Base-by-base conservation (phyloP, 2,329 filamentous ascomycete species). In the Colletotrichum sansevieriae region DNA sequence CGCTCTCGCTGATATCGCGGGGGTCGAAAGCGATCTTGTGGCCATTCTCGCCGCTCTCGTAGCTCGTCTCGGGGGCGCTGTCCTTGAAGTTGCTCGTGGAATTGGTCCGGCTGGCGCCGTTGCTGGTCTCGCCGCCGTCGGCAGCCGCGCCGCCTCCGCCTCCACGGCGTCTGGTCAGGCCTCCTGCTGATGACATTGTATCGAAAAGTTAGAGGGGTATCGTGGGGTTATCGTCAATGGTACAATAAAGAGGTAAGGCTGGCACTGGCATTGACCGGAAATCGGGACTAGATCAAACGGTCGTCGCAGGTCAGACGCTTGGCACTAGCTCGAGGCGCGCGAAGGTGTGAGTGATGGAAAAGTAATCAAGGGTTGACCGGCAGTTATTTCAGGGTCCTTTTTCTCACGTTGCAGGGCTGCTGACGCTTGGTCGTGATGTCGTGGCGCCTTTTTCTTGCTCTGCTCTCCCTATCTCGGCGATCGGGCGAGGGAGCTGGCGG, bases 11-110 rank as follows among this genome's bases (percentile, higher is more conserved):
- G 76, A 99, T 97, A 81, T 99, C 96, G 81, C 95, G 88, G 68
- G 96, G 96, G 81, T 99, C 96, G 80, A 94, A 99, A 67, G 95
- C 96, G 81, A 99, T 98, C 87, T 97, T 97, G 87, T 98, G 96
- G 73, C 96, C 96, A 83, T 98, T 98, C 82, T 97, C 95, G 80
- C 92, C 87, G 78, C 87, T 94, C 83, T 95, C 92, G 85, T 97
- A 98, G 76, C 92, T 95, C 70, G 96, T 98, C 83, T 91, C 89
- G 76, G 88, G 89, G 72, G 79, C 83, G 76, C 75, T 83, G 76
- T 88, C 87, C 76, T 82, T 82, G 76, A 82, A 78, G 77, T 87
- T 87, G 75, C 79, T 81, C 69, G 85, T 80, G 52, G 85, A 85
- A 76, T 88, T 84, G 84, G 89, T 82, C 75, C 86, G 83, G 84